These are phyloP conservation scores for Schizosaccharomyces japonicus DNA, from an alignment of 805 yeast genomes.

Conservation along the genomic window DNA sequence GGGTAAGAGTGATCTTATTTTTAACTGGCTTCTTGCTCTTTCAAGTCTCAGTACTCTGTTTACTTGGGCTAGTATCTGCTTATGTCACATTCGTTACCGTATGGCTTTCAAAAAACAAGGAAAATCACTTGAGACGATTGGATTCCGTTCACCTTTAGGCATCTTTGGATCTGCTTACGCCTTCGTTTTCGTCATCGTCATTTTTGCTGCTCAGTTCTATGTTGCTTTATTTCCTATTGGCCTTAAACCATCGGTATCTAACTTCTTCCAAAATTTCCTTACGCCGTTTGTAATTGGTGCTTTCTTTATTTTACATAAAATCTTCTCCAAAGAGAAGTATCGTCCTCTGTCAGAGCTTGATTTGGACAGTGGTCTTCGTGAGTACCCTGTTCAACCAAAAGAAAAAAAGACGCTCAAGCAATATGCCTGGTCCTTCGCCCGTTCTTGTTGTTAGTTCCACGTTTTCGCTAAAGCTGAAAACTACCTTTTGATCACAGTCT, in stretches of 20 bases:
- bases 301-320: constrained; percentile 24
- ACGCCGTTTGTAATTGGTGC: constrained; percentile 18
- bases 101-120: constrained; percentile 38
- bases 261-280: constrained; percentile 15
- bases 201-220: constrained; percentile 61
- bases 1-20: constrained; percentile 18
- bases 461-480: too few species aligned
- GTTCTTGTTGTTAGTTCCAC: too few species aligned
- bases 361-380: too few species aligned
- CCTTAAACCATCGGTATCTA: constrained; percentile 16
- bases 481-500: too few species aligned
- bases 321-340: neutral
- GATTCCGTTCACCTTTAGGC: constrained; percentile 46
- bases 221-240: constrained; percentile 51
- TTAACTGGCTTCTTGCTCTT: constrained; percentile 51
- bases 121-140: constrained; percentile 38
- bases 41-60: constrained; percentile 54
- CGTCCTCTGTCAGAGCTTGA: too few species aligned
- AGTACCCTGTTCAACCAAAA: too few species aligned
- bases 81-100: constrained; percentile 46
- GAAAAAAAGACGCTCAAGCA: too few species aligned
- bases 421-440: too few species aligned
- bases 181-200: constrained; percentile 28
- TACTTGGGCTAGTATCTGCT: constrained; percentile 57
- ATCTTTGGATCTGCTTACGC: constrained; percentile 45